Conservation (phyloP, 1,139 yeast genomes). For the Suhomyces coccinellae region DNA sequence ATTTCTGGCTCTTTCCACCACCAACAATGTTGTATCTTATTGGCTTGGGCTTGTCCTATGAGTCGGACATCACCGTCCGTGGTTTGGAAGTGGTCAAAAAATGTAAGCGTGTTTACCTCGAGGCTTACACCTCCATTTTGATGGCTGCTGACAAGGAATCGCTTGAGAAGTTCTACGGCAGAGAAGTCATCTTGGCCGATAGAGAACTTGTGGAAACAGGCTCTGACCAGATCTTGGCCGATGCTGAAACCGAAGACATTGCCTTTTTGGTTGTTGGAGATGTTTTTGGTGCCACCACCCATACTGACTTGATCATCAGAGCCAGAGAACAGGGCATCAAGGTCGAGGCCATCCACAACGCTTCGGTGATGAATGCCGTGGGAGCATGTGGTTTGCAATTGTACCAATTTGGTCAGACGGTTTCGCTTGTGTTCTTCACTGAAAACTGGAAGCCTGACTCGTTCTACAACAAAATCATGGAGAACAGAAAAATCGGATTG, state of each 20-base stretch:
- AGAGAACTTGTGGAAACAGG: conserved; percentile 92
- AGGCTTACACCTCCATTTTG: conserved; percentile 91
- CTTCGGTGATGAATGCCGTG: conserved; percentile 97
- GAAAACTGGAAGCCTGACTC: conserved; percentile 96
- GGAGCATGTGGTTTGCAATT: conserved; percentile 97
- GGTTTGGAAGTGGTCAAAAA: conserved; percentile 82
- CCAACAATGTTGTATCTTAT: conserved; percentile 75
- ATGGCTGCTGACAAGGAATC: conserved; percentile 82
- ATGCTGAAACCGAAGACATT: conserved; percentile 77
- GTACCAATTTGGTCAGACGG: conserved; percentile 95
- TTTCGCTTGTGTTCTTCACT: conserved; percentile 91
- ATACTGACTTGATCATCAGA: conserved; percentile 86
- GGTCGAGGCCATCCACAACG: conserved; percentile 87
- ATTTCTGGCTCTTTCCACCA: conserved; percentile 4
- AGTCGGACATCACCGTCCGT: conserved; percentile 88
- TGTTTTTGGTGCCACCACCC: conserved; percentile 98
- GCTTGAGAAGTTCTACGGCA: conserved; percentile 79
- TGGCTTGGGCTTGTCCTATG: conserved; percentile 90
- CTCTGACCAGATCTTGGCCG: conserved; percentile 74
- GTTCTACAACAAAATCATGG: conserved; percentile 85
- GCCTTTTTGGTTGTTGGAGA: conserved; percentile 97
- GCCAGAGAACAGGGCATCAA: conserved; percentile 81
- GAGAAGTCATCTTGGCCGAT: conserved; percentile 84
- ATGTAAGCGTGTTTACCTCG: conserved; percentile 87
- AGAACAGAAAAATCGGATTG: conserved; percentile 84